Evolutionary conservation across 345 rosid species (phyloP), one percentile per base, ranked within the genome.

Genomic region (Eutrema yunnanense): DNA sequence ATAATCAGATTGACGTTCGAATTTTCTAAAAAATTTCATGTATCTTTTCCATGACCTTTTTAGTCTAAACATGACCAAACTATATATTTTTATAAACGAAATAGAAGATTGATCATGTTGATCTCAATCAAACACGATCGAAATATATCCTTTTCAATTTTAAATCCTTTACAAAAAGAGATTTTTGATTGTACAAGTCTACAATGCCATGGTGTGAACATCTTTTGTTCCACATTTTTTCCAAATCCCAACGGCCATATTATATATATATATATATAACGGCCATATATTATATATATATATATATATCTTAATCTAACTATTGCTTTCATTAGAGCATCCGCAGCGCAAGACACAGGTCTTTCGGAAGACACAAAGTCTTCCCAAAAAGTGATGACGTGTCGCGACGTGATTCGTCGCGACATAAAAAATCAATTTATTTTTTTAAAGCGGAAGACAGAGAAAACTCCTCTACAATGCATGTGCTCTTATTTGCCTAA

Each of bases 121-220:
- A 16, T 56, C 12, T 33, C 19, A 32, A 9, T 7, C 40, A 13
- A 34, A n/a, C 59, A 57, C 27, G 19, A 48, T 48, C 12, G 16
- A 56, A 44, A 12, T 22, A 43, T 33, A 10, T 43, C 1, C 3
- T 69, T 46, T 13, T 19, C 32, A 33, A 30, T 6, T n/a, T 48
- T 6, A 9, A 53, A 54, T 5, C 6, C 8, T 30, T 40, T 3
- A 16, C 61, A 54, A 13, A 32, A 12, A 6, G 16, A 9, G 29
- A 7, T 1, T 6, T 44, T 65, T 11, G 6, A 42, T 59, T 49
- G 38, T 41, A 48, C 11, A 59, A 33, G 73, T 58, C 67, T 66
- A 59, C 38, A 42, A 50, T 67, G 67, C 54, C 53, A 22, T 27
- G 40, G 62, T 41, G 60, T 74, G 67, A 74, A 59, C 78, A 66